Evolutionary conservation across 805 yeast genomes (phyloP).

Genomic region (Pichia occidentalis): DNA sequence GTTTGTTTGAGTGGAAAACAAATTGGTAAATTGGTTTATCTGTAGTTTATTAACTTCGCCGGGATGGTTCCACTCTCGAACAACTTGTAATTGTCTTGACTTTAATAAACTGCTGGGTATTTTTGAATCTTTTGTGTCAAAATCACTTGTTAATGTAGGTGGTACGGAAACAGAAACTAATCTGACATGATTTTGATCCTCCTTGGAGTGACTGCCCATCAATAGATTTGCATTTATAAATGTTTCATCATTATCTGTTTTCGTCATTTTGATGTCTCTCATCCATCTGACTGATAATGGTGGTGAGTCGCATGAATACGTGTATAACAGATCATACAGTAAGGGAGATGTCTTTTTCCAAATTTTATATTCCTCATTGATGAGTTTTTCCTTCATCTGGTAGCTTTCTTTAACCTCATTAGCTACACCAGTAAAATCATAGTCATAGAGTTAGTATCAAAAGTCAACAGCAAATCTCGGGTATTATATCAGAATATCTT

Average conservation of each 20-base stretch:
- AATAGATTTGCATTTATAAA: conserved; percentile 29
- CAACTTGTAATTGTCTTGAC: conserved; percentile 36
- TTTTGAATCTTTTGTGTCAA: conserved; percentile 1
- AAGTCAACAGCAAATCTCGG: too few relatives aligned
- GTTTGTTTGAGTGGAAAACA: conserved; percentile 50
- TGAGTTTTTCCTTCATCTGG: conserved; percentile 52
- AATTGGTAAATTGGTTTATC: conserved; percentile 41
- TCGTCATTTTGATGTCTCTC: conserved; percentile 33
- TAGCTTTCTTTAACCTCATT: conserved; percentile 31
- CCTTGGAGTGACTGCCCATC: conserved; percentile 42
- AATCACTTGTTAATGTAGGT: conserved; percentile 38
- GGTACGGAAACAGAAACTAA: conserved; percentile 43
- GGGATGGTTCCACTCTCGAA: conserved; percentile 51
- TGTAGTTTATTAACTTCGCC: conserved; percentile 63
- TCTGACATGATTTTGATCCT: conserved; percentile 38
- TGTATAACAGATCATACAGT: conserved; percentile 65
- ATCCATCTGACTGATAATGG: conserved; percentile 66
- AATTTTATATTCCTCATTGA: conserved; percentile 69
- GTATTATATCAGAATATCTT: too few relatives aligned
- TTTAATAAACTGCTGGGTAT: conserved; percentile 18
- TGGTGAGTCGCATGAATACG: conserved; percentile 64
- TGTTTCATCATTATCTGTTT: conserved; percentile 8
- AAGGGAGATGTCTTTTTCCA: conserved; percentile 86
- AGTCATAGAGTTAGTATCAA: conserved; percentile 12
- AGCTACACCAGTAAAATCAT: conserved; percentile 12